phyloP scores from a whole-genome alignment of 768 basidiomycete species.

The Psilocybe sp. region DNA sequence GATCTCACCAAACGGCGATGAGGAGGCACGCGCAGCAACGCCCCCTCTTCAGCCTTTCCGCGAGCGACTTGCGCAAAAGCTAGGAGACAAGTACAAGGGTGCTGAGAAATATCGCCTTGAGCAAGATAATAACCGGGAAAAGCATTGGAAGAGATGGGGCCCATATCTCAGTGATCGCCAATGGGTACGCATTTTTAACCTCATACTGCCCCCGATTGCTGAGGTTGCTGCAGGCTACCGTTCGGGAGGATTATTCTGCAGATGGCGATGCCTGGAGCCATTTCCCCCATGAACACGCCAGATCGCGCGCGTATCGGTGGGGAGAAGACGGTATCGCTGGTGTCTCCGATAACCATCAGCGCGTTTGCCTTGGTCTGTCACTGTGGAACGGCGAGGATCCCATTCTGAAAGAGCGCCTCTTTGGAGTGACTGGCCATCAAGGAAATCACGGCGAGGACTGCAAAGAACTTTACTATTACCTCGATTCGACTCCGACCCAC shows the following conservation, averaged over 20 bases:
- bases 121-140: conserved; percentile 75
- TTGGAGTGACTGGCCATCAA: conserved; percentile 94
- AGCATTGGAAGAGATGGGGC: conserved; percentile 99
- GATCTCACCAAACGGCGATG: conserved; percentile 27
- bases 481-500: conserved; percentile 97
- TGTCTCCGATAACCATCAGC: conserved; percentile 95
- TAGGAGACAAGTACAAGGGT: conserved; percentile 75
- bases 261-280: conserved; percentile 96
- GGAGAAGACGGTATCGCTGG: conserved; percentile 98
- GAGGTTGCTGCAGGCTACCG: conserved; percentile 70
- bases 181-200: conserved; percentile 66
- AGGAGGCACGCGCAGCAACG: conserved; percentile 12
- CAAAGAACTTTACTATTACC: conserved; percentile 98
- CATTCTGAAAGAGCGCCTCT: conserved; percentile 95
- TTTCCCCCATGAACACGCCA: conserved; percentile 90
- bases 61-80: conserved; percentile 57
- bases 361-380: conserved; percentile 85
- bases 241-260: conserved; percentile 96
- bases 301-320: conserved; percentile 96
- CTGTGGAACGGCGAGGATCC: conserved; percentile 95
- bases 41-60: conserved; percentile 42
- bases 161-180: conserved; percentile 97
- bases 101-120: conserved; percentile 83
- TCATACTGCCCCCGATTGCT: conserved; percentile 8
- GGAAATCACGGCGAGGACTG: conserved; percentile 99